phyloP scores from a whole-genome alignment of 345 rosid species.

The Euphorbia lathyris region DNA sequence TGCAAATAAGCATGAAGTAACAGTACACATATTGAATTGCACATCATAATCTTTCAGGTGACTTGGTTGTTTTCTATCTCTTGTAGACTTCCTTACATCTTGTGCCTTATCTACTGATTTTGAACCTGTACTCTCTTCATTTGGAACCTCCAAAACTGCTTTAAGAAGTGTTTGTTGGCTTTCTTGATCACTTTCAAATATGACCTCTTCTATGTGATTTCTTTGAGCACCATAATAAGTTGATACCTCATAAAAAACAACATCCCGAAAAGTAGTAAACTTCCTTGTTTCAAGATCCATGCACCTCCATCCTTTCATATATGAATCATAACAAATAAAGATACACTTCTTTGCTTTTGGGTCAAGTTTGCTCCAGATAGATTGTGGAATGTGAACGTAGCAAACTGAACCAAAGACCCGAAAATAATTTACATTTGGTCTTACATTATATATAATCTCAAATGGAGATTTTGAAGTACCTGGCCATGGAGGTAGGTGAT shows the following conservation, averaged over 20 bases:
- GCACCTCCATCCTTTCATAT: background rate
- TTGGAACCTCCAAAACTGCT: background rate
- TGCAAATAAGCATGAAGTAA: no score
- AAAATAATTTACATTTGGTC: constrained; percentile 8
- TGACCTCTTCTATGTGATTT: no score
- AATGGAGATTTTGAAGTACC: background rate
- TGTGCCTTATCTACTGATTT: background rate
- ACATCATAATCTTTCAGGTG: constrained; percentile 13
- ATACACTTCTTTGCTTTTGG: background rate
- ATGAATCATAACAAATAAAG: background rate
- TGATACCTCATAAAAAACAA: background rate
- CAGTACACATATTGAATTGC: background rate
- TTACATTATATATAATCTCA: background rate
- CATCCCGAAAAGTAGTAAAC: background rate
- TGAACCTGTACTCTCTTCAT: background rate
- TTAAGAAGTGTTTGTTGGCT: background rate
- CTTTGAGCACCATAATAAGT: no score
- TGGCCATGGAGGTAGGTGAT: background rate
- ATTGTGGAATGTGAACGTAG: background rate
- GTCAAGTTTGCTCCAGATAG: background rate
- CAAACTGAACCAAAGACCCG: background rate
- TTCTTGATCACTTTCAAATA: no score
- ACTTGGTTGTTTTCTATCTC: constrained; percentile 1
- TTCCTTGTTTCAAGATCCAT: background rate
- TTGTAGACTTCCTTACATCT: background rate